Base-by-base conservation (phyloP, 202 grass and related monocot species). In the Musa balbisiana region DNA sequence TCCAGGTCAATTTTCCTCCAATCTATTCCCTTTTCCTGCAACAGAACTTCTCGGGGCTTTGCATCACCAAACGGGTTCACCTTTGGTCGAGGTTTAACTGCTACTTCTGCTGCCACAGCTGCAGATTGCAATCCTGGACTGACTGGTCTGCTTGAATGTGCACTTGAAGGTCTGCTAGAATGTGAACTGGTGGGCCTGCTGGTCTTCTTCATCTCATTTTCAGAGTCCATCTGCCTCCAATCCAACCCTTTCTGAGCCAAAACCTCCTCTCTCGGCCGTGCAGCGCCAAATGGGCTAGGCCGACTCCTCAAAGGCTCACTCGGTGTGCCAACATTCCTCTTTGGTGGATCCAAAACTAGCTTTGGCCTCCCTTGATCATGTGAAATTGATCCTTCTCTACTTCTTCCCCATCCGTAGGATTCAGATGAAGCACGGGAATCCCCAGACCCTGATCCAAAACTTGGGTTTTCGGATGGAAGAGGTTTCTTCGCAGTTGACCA, bases 1-100 rank as follows among this genome's bases (percentile, higher is more conserved):
- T 99, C 89, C 14, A 92, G 75, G 52, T 99, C 91, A 62, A 99
- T 84, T 80, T 99, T 99, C 78, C 80, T 94, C 95, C 91, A 99
- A 71, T 99, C 83, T 80, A 85, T 99, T 22, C 95, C 95, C 76
- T 90, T 94, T 62, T 87, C 85, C 82, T 95, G 76, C 56, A 99
- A 81, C 20, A 99, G 55, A 71, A 95, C 58, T 75, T 99, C 91
- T 13, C 95, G 84, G 53, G 95, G 95, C 49, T 92, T 99, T 13
- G 91, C 95, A 62, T 88, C 79, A 22, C 95, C 95, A 24, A 99
- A 99, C 9, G 91, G 91, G 68, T 95, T 95, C 60, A 90, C 89
- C 80, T 85, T 99, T 5, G 87, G 87, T 69, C 87, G 71, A 53
- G 75, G 73, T 73, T 86, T 87, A 9, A 60, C 73, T 29, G 76